A percentile compares a stretch with the other conserved stretches of the same genome.
phyloP scores from a whole-genome alignment of 2,329 filamentous ascomycete species.

The Penicillium glabrum region DNA sequence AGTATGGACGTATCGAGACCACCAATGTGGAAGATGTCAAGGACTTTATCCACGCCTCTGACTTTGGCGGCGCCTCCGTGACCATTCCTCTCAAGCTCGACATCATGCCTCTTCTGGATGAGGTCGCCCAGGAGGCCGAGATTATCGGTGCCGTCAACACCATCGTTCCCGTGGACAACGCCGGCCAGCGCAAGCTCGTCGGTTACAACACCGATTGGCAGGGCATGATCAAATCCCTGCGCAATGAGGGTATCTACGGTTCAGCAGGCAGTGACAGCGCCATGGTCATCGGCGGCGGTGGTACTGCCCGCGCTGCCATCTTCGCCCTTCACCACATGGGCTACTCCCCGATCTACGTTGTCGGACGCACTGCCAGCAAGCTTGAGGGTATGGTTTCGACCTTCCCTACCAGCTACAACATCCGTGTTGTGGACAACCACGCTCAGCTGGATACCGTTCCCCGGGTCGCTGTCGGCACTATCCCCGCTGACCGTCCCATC shows the following conservation, averaged over 20 bases:
- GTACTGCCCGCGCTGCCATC: constrained; percentile 87
- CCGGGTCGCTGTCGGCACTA: constrained; percentile 79
- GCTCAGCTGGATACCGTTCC: constrained; percentile 57
- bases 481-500: constrained; percentile 84
- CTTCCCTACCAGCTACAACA: constrained; percentile 72
- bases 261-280: constrained; percentile 52
- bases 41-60: constrained; percentile 64
- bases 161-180: constrained; percentile 64
- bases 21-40: constrained; percentile 60
- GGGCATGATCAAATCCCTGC: constrained; percentile 82
- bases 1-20: constrained; percentile 77
- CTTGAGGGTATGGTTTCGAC: constrained; percentile 65
- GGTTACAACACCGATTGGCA: constrained; percentile 96
- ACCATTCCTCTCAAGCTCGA: constrained; percentile 95
- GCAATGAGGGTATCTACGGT: constrained; percentile 62
- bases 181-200: constrained; percentile 55
- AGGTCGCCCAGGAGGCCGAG: constrained; percentile 73
- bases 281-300: constrained; percentile 86
- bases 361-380: constrained; percentile 73
- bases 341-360: constrained; percentile 81
- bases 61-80: constrained; percentile 91
- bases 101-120: constrained; percentile 77
- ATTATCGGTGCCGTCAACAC: constrained; percentile 94
- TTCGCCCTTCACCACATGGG: constrained; percentile 82
- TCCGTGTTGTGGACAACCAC: constrained; percentile 61